Base-by-base conservation (phyloP, 2,329 filamentous ascomycete species). In the Samsoniella hepiali region DNA sequence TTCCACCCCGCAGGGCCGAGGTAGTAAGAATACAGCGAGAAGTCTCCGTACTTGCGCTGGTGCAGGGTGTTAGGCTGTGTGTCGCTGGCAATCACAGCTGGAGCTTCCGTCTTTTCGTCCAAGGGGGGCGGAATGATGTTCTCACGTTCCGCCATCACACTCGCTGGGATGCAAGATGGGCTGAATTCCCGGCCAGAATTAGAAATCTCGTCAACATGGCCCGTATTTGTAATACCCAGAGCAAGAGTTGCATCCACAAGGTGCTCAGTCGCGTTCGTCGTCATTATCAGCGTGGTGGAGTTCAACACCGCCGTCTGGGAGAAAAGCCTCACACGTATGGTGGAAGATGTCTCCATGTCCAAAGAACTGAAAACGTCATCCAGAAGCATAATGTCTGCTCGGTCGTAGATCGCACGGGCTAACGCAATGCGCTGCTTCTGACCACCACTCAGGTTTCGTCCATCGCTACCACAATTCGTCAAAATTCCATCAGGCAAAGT, bases 361-460 rank as follows among this genome's bases (percentile, higher is more conserved):
- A 76, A 62, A 0, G 72, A 72, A 31, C 71, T 74, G 6, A 75
- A 71, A 0, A 75, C 66, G 34, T 76, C 73, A 47, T 76, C 74
- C 0, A 76, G 53, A 0, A 76, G 58, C 1, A 74, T 17, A 0
- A 68, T 42, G 1, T 62, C 45, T 15, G 68, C 68, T 1, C 69
- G 67, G 0, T 72, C 68, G 40, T 74, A 76, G 1, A 76, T 8
- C 3, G 73, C 71, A 45, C 73, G 65, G 0, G 73, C 72, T 0
- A 75, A 62, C 17, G 70, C 63, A 65, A 58, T 47, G 15, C 55
- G 55, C 40, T 58, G 40, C 15, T 58, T 58, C 29, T 56, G 53
- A 9, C 53, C 53, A 29, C 77, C 77, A 5, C 75, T 78, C 9
- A 79, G 66, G 0, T 69, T 70, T 17, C 76, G 72, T 0, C 77